phyloP scores from a whole-genome alignment of 2,329 filamentous ascomycete genomes.

The Colletotrichum costaricense region DNA sequence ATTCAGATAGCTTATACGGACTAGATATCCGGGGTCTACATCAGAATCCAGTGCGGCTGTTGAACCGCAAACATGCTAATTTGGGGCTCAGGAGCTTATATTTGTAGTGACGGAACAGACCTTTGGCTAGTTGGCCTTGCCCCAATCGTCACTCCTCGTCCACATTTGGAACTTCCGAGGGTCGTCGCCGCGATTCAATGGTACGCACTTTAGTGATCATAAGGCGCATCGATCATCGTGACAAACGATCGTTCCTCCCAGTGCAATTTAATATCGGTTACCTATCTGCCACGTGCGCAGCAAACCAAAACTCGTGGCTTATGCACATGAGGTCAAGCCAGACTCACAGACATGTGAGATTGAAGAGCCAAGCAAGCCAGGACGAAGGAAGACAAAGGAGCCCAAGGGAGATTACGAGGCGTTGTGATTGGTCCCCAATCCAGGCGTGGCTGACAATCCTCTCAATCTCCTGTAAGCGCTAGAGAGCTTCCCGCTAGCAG shows the following conservation, averaged over 20 bases:
- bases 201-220: background rate
- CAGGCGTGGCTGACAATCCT: conserved; percentile 9
- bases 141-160: background rate
- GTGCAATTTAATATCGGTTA: background rate
- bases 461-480: conserved; percentile 18
- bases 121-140: background rate
- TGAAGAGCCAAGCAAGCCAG: background rate
- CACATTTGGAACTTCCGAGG: background rate
- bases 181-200: background rate
- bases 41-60: background rate
- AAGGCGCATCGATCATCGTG: background rate
- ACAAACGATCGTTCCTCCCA: background rate
- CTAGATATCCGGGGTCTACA: background rate
- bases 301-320: background rate
- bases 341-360: background rate
- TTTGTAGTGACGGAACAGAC: background rate
- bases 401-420: conserved; percentile 17
- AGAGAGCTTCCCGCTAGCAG: background rate
- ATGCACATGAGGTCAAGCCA: no score
- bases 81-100: no score
- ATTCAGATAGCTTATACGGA: background rate
- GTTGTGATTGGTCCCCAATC: conserved; percentile 1
- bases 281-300: background rate
- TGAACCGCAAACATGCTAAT: background rate
- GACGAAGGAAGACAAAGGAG: background rate